A percentile compares a stretch with the other conserved stretches of the same genome.
Evolutionary conservation across 2,329 filamentous ascomycete genomes (phyloP).

Genomic region (Endoconidiophora polonica): DNA sequence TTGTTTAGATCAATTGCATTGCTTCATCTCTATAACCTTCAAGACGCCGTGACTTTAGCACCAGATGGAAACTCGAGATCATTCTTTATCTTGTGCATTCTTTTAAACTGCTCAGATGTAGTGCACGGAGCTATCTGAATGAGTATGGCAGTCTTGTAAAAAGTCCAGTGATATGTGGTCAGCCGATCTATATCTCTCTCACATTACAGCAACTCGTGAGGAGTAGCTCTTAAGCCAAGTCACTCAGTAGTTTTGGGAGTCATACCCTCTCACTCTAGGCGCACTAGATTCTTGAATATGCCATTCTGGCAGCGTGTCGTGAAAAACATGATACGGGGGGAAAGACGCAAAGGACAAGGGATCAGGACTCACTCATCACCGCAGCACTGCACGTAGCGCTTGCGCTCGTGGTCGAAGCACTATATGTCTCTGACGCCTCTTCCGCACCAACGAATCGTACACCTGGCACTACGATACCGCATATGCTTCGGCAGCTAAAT

Average conservation of each 20-base stretch:
- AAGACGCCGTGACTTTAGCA: background rate
- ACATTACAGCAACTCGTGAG: background rate
- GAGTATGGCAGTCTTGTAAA: constrained; percentile 36
- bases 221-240: too few species aligned
- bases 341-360: background rate
- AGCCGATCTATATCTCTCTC: constrained; percentile 15
- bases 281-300: too few species aligned
- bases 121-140: constrained; percentile 25
- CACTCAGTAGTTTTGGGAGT: background rate
- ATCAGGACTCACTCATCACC: constrained; percentile 20
- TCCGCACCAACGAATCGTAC: constrained; percentile 39
- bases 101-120: constrained; percentile 13
- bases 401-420: constrained; percentile 13
- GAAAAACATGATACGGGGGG: background rate
- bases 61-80: too few species aligned
- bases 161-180: constrained; percentile 36
- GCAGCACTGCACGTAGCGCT: constrained; percentile 24
- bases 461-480: constrained; percentile 49
- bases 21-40: background rate
- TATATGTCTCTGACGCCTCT: background rate
- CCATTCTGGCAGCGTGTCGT: too few species aligned
- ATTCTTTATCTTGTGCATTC: background rate
- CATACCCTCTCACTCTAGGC: background rate
- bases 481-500: constrained; percentile 52
- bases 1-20: background rate